A percentile compares a stretch with the other conserved stretches of the same genome.
Conservation (phyloP, 192 early-diverging fungal species). For the Obelidium mucronatum region DNA sequence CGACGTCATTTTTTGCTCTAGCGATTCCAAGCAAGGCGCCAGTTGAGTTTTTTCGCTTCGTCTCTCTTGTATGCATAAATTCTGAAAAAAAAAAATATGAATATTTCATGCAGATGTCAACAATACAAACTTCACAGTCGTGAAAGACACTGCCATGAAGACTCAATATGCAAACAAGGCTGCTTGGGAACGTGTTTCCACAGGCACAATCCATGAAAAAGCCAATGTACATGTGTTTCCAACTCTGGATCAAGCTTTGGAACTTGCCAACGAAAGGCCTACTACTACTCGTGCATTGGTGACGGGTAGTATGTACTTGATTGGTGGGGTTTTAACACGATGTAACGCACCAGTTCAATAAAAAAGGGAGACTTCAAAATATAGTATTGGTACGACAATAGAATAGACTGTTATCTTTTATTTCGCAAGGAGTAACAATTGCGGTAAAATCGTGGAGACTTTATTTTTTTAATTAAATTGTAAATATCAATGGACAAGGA, state of each 20-base stretch:
- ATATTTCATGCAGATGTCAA: constrained; percentile 38
- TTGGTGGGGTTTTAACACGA: constrained; percentile 84
- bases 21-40: constrained; percentile 46
- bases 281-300: constrained; percentile 64
- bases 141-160: constrained; percentile 61
- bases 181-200: constrained; percentile 55
- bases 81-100: constrained; percentile 1
- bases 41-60: constrained; percentile 38
- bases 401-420: too few species aligned
- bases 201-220: not conserved
- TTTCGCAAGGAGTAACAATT: too few species aligned
- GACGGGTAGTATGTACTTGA: constrained; percentile 92
- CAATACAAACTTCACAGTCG: constrained; percentile 74
- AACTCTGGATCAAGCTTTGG: constrained; percentile 1
- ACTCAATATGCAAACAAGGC: constrained; percentile 68
- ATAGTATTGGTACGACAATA: too few species aligned
- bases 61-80: not conserved
- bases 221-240: constrained; percentile 36
- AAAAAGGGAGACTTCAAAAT: not conserved
- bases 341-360: constrained; percentile 62
- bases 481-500: not conserved
- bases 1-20: constrained; percentile 84
- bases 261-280: constrained; percentile 32
- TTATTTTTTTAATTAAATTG: too few species aligned
- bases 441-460: too few species aligned